Evolutionary conservation across 2,329 filamentous ascomycete species (phyloP).

Genomic region (Fusarium denticulatum): DNA sequence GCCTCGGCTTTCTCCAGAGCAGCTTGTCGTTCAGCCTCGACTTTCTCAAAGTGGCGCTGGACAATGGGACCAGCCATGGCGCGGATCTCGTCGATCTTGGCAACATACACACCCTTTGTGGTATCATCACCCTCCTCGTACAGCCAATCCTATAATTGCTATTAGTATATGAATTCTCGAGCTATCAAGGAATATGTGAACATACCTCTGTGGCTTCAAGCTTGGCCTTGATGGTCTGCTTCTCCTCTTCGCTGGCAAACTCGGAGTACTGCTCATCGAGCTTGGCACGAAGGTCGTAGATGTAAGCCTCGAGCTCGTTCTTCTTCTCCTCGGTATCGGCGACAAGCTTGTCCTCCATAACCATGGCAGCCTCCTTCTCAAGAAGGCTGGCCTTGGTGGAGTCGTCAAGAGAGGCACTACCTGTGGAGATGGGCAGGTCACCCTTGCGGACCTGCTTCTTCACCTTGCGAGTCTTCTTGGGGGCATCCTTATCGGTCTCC

Average conservation of each 20-base stretch:
- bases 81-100: constrained; percentile 96
- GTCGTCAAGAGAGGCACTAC: constrained; percentile 81
- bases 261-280: constrained; percentile 91
- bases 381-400: constrained; percentile 70
- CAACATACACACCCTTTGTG: constrained; percentile 90
- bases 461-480: constrained; percentile 94
- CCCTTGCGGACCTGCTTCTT: constrained; percentile 99
- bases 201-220: constrained; percentile 87
- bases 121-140: constrained; percentile 97
- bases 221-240: constrained; percentile 84
- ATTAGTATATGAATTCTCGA: constrained; percentile 11
- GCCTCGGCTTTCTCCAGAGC: constrained; percentile 81
- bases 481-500: constrained; percentile 80
- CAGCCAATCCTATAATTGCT: constrained; percentile 83
- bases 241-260: constrained; percentile 91
- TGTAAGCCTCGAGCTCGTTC: constrained; percentile 98
- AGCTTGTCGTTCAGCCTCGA: constrained; percentile 85
- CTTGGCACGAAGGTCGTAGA: constrained; percentile 97
- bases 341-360: constrained; percentile 98
- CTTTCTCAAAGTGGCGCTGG: constrained; percentile 94
- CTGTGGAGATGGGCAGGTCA: constrained; percentile 86
- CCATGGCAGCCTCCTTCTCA: constrained; percentile 90
- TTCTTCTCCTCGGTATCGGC: constrained; percentile 99
- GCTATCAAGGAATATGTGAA: constrained; percentile 6
- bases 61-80: constrained; percentile 89